phyloP scores from a whole-genome alignment of 2,329 filamentous ascomycete species.

The Coniochaeta sp. region DNA sequence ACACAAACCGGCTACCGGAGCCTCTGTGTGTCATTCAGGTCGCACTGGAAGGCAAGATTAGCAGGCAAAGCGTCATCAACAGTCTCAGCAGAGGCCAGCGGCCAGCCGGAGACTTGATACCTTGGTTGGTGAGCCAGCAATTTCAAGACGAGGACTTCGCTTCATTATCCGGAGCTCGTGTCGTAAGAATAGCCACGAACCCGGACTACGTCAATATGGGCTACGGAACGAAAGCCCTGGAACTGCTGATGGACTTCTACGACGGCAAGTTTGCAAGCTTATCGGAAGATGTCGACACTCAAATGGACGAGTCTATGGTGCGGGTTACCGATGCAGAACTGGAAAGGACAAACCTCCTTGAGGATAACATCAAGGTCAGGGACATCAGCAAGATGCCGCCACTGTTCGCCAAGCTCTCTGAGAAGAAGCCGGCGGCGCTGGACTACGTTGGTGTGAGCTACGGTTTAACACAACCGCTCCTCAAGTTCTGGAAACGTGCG shows the following conservation, averaged over 20 bases:
- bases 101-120: constrained; percentile 87
- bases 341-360: constrained; percentile 64
- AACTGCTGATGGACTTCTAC: constrained; percentile 87
- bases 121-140: constrained; percentile 95
- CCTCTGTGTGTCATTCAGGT: constrained; percentile 94
- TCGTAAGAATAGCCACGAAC: constrained; percentile 94
- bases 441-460: constrained; percentile 97
- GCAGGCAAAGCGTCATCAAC: constrained; percentile 83
- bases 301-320: constrained; percentile 58
- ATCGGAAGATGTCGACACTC: constrained; percentile 55
- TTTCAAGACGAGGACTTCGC: constrained; percentile 98
- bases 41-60: constrained; percentile 90
- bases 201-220: constrained; percentile 90
- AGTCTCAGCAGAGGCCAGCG: constrained; percentile 82
- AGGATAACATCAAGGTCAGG: constrained; percentile 83
- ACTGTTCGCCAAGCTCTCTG: constrained; percentile 79
- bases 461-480: constrained; percentile 76
- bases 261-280: constrained; percentile 86
- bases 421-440: constrained; percentile 70
- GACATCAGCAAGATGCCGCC: constrained; percentile 91
- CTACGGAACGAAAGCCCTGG: constrained; percentile 82
- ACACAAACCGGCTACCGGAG: constrained; percentile 68
- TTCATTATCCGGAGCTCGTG: constrained; percentile 79
- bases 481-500: constrained; percentile 94
- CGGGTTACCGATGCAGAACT: constrained; percentile 79